Evolutionary conservation across 139 green algal genomes (phyloP).

Genomic region (Haematococcus sp.): DNA sequence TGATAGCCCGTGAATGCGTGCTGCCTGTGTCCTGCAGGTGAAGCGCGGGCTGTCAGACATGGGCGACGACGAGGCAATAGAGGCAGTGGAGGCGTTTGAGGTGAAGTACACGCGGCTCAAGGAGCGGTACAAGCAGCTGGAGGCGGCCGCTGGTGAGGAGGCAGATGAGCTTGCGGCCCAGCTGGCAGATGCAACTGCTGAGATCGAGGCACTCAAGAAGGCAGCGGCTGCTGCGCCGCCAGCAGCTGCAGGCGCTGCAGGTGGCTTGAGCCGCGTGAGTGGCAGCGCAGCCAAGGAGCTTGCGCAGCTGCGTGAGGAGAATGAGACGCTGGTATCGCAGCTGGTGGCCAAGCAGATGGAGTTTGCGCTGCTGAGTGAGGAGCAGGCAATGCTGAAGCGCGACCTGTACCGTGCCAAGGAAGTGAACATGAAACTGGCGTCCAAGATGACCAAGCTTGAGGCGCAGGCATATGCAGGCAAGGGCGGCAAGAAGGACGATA

Average conservation of each 20-base stretch:
- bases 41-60: constrained; percentile 15
- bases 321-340: constrained; percentile 35
- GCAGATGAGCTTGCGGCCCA: constrained; percentile 40
- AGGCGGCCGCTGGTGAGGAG: constrained; percentile 36
- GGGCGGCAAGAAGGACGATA: not conserved
- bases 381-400: constrained; percentile 23
- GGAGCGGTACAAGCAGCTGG: constrained; percentile 42
- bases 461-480: constrained; percentile 31
- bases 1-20: too few relatives aligned
- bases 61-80: constrained; percentile 16
- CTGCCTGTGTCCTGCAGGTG: too few relatives aligned
- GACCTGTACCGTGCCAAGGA: constrained; percentile 52
- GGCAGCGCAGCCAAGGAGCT: constrained; percentile 23
- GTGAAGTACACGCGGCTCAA: constrained; percentile 54
- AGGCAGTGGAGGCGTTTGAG: constrained; percentile 43
- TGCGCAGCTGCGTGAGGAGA: constrained; percentile 24
- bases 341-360: constrained; percentile 48
- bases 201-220: constrained; percentile 17
- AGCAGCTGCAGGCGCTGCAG: not conserved
- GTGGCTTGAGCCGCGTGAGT: not conserved
- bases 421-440: constrained; percentile 57
- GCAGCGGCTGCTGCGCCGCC: not conserved
- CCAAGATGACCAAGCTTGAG: constrained; percentile 59
- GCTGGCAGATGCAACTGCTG: constrained; percentile 26
- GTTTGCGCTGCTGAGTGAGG: constrained; percentile 42